phyloP scores from a whole-genome alignment of 805 yeast species.

The Kuraishia ogatae region DNA sequence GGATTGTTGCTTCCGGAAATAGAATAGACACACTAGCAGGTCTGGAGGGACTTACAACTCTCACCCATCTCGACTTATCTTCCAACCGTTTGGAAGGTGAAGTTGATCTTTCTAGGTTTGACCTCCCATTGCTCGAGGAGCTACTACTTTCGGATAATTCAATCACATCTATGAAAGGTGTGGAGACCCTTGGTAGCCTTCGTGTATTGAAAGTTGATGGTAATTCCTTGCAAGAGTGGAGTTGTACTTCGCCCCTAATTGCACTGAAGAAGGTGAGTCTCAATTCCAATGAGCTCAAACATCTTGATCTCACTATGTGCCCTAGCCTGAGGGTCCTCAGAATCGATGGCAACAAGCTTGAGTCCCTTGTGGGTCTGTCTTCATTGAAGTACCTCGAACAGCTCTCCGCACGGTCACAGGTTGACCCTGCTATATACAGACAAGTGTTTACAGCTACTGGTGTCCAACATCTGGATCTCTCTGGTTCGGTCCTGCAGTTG shows the following conservation, averaged over 20 bases:
- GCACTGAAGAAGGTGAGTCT: conserved; percentile 29
- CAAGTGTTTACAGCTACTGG: conserved; percentile 6
- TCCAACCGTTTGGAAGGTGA: conserved; percentile 30
- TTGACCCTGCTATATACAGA: conserved; percentile 12
- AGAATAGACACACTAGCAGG: conserved; percentile 26
- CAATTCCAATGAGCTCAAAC: conserved; percentile 26
- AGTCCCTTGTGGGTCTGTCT: conserved; percentile 16
- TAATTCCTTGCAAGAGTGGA: conserved; percentile 25
- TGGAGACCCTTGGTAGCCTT: conserved; percentile 27
- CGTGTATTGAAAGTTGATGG: conserved; percentile 32
- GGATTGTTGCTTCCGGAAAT: conserved; percentile 30
- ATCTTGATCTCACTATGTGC: conserved; percentile 23
- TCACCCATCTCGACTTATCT: conserved; percentile 31
- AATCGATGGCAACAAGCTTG: conserved; percentile 31
- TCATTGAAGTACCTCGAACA: conserved; percentile 29
- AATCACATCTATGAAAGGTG: conserved; percentile 23
- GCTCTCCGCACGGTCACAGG: conserved; percentile 31
- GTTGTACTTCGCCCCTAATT: conserved; percentile 11
- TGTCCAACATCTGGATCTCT: conserved; percentile 22
- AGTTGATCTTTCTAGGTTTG: conserved; percentile 25
- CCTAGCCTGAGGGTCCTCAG: conserved; percentile 34
- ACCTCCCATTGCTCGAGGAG: conserved; percentile 32
- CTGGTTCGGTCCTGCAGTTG: not conserved
- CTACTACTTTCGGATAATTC: conserved; percentile 33
- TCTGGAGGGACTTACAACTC: conserved; percentile 27